Conservation (phyloP, 2,329 filamentous ascomycete genomes). For the Penicillium expansum region DNA sequence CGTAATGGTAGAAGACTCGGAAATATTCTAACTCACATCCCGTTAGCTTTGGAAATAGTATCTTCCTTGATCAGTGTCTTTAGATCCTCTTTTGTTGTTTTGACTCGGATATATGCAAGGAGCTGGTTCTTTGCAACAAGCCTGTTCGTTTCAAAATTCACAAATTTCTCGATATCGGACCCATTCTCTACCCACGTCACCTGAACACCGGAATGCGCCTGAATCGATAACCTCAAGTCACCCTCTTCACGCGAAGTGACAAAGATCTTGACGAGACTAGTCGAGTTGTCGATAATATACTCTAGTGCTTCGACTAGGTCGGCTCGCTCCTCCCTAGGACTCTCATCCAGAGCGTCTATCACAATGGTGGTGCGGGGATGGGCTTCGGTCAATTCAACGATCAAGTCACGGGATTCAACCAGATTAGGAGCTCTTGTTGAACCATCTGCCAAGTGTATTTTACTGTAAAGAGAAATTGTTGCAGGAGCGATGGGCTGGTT, state of each 20-base stretch:
- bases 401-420: background rate
- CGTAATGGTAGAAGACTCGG: background rate
- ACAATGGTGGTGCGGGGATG: background rate
- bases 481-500: background rate
- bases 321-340: background rate
- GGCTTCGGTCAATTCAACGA: background rate
- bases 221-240: background rate
- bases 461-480: background rate
- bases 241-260: background rate
- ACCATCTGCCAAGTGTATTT: background rate
- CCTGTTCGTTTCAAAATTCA: background rate
- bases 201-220: background rate
- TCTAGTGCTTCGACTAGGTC: background rate
- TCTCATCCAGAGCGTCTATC: background rate
- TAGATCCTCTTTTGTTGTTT: background rate
- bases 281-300: background rate
- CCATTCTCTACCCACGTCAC: background rate
- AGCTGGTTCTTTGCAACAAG: background rate
- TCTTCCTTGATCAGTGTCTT: background rate
- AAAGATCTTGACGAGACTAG: background rate
- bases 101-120: background rate
- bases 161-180: background rate
- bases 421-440: background rate
- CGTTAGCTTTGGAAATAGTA: background rate
- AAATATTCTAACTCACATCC: background rate